Evolutionary conservation across 306 rosid genomes (phyloP), one percentile per base, ranked within the genome.

Genomic region (Corylus heterophylla): DNA sequence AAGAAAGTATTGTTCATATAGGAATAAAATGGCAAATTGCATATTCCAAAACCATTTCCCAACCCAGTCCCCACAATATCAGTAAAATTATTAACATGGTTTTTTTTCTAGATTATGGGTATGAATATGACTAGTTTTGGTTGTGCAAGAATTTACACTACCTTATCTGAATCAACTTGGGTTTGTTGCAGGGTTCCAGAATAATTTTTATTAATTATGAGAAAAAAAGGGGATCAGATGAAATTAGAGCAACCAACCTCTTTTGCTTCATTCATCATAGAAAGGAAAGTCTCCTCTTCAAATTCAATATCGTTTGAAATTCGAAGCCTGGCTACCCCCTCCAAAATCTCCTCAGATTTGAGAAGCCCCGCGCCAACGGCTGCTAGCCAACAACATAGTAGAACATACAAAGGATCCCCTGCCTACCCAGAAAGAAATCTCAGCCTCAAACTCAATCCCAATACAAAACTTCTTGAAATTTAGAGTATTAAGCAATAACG

Each of bases 311-410:
- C 98, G 70, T 91, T 71, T 0, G 98, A 91, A 81, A 95, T 77
- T 52, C 96, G 79, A 10, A 93, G 91, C 93, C 98, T 89, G 1
- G 89, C 89, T 0, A 86, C 98, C 11, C 98, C 98, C 85, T 90
- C 97, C 86, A 95, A 77, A 85, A 95, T 90, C 89, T 93, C 98
- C 87, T 95, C 97, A 29, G 98, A 90, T 86, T 95, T 95, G 63
- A 93, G 97, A 74, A 95, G 93, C 61, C 99, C 96, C 49, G 97
- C 99, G 29, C 98, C 99, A 61, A 90, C 79, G 4, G 97, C 99
- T 66, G 97, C 94, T 75, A 93, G 81, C 89, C 97, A 95, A 80
- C 99, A 90, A 81, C 99, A 91, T 71, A 95, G 58, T 70, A 93
- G 87, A 81, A 91, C 97, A 84, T 89, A 93, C 54, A 93, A 79